A percentile compares a stretch with the other conserved stretches of the same genome.
Conservation (phyloP, 129 eudicot genomes). For the Logfia minima region DNA sequence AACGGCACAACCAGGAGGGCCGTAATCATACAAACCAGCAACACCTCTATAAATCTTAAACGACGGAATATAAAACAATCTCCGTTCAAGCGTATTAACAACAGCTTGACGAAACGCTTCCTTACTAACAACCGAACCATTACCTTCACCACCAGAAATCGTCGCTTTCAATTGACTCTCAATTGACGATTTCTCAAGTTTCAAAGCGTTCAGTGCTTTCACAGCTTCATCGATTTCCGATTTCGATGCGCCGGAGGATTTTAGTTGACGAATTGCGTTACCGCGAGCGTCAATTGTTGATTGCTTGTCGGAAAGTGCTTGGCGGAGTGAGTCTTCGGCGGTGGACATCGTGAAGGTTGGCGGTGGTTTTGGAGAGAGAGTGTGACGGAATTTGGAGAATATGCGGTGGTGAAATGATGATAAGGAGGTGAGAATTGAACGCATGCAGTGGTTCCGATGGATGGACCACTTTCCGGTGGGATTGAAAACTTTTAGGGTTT, state of each 20-base stretch:
- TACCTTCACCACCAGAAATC: constrained; percentile 28
- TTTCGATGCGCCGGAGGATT: constrained; percentile 48
- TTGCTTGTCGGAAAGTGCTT: constrained; percentile 39
- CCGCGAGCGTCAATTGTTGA: constrained; percentile 41
- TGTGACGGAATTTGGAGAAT: constrained; percentile 25
- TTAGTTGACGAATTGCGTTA: constrained; percentile 40
- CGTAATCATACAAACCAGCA: constrained; percentile 81
- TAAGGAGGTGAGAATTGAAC: constrained; percentile 9
- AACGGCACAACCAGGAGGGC: constrained; percentile 84
- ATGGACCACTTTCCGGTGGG: not conserved
- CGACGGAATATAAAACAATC: constrained; percentile 64
- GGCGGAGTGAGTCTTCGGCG: constrained; percentile 53
- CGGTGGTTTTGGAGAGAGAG: constrained; percentile 1
- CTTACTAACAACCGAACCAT: constrained; percentile 25
- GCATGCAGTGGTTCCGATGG: constrained; percentile 32
- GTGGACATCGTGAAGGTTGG: constrained; percentile 29
- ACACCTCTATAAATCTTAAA: constrained; percentile 78
- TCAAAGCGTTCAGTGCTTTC: constrained; percentile 42
- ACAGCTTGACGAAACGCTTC: constrained; percentile 66
- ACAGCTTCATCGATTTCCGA: constrained; percentile 49
- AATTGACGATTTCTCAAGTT: constrained; percentile 44
- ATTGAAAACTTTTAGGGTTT: constrained; percentile 32
- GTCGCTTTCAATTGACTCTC: constrained; percentile 48
- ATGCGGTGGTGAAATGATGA: constrained; percentile 21
- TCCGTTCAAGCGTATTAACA: constrained; percentile 64